Evolutionary conservation across 108 stramenopile genomes (phyloP), one percentile per base, ranked within the genome.

Genomic region (Conticribra guillardii): DNA sequence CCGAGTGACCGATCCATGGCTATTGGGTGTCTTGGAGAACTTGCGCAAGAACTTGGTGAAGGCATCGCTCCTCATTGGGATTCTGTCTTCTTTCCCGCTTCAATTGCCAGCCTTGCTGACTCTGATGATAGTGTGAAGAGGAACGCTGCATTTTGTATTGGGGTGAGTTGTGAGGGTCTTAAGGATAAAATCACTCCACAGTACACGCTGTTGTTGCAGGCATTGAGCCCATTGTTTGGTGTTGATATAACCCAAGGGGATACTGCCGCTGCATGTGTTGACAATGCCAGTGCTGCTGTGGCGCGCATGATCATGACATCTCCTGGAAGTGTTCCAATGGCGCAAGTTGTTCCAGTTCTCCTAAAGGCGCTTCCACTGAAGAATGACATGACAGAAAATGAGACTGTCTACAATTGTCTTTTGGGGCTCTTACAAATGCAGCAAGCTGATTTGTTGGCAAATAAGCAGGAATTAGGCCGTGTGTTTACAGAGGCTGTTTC

Each of bases 321-420:
- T 24, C 96, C 96, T 27, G 67, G 64, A 4, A 63, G 80, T 66
- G 84, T 96, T 44, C 97, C 97, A n/a, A 52, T 95, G 74, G 71
- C 80, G 15, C 89, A 95, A 68, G 95, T 98, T 19, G 80, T 99
- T 47, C 96, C 97, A 2, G 94, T 89, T 48, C 28, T 99, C 11
- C 83, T 98, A 26, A 82, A 82, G 51, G 64, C 77, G 0, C 71
- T 99, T 55, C 98, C 98, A 17, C 76, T 99, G 54, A 94, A 93
- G 79, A 90, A 74, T 44, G 98, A 99, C 73, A 92, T 88, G 88
- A 89, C 92, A 26, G 98, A 99, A 82, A 97, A 97, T 68, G 92
- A 94, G 75, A 91, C 96, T 15, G 94, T 98, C 2, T 98, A 97
- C 90, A 91, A 76, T 32, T 96, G 96, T 71, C 64, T 98, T 33